Evolutionary conservation across 2,329 filamentous ascomycete species (phyloP).

Genomic region (Fusarium agapanthi): DNA sequence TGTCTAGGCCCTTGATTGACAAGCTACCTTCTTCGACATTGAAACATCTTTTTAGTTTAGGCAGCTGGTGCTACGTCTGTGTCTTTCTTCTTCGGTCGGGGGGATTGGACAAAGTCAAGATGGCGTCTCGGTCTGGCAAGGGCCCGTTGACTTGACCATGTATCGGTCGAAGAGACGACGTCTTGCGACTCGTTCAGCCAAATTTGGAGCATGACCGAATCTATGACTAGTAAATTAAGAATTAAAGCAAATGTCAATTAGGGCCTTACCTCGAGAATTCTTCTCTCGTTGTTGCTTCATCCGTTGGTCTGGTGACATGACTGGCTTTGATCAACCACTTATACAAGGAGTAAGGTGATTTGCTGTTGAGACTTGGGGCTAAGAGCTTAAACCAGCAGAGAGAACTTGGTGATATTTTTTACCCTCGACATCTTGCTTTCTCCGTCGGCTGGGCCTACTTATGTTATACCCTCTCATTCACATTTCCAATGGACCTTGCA

Average conservation of each 20-base stretch:
- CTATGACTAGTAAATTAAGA: not conserved
- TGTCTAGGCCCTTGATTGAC: rapidly evolving
- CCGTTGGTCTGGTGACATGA: not conserved
- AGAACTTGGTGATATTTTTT: too few species aligned
- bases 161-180: not conserved
- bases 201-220: not conserved
- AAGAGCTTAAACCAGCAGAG: too few species aligned
- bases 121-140: not conserved
- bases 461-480: not conserved
- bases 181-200: not conserved
- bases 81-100: rapidly evolving
- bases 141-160: not conserved
- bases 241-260: rapidly evolving
- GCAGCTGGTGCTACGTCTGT: not conserved
- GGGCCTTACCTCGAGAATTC: rapidly evolving
- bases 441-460: rapidly evolving
- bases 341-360: too few species aligned
- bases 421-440: not conserved
- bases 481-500: rapidly evolving
- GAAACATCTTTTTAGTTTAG: rapidly evolving
- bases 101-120: rapidly evolving
- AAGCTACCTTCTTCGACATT: rapidly evolving
- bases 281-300: not conserved
- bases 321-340: not conserved
- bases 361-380: too few species aligned